phyloP scores from a whole-genome alignment of 2,329 filamentous ascomycete genomes.

The Nannizzia gypsea region DNA sequence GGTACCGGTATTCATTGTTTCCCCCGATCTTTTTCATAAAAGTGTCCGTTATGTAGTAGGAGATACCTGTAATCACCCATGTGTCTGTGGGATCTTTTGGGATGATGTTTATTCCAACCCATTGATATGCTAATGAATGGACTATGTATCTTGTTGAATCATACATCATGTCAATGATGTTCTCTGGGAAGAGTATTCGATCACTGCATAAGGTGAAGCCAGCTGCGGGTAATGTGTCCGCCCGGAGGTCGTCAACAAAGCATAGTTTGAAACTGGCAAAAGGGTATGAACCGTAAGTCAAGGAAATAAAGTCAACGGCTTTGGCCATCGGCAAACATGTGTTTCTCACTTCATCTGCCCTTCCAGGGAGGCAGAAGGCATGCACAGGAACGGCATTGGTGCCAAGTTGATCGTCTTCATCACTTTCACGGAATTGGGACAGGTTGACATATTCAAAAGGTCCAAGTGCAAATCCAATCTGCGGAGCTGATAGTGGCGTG shows the following conservation, averaged over 20 bases:
- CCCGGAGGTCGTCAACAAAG: constrained; percentile 79
- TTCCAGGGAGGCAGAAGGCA: constrained; percentile 79
- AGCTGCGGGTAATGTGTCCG: constrained; percentile 64
- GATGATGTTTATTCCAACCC: constrained; percentile 86
- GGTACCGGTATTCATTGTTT: constrained; percentile 87
- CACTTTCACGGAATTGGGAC: constrained; percentile 75
- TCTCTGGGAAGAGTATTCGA: constrained; percentile 69
- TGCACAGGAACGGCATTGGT: constrained; percentile 79
- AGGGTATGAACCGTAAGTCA: constrained; percentile 80
- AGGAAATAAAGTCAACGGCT: constrained; percentile 82
- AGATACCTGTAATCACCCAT: constrained; percentile 82
- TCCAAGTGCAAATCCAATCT: constrained; percentile 86
- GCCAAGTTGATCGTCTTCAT: constrained; percentile 83
- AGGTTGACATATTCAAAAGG: constrained; percentile 91
- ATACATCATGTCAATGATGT: constrained; percentile 74
- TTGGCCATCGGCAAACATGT: constrained; percentile 73
- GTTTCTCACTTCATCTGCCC: constrained; percentile 70
- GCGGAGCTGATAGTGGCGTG: constrained; percentile 66
- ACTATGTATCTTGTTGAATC: constrained; percentile 69
- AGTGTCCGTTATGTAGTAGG: constrained; percentile 88
- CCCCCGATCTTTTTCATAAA: constrained; percentile 86
- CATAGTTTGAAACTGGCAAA: constrained; percentile 87
- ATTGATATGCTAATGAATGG: constrained; percentile 78
- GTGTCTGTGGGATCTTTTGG: constrained; percentile 68
- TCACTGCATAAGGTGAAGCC: constrained; percentile 81